Conservation (phyloP, 2,329 filamentous ascomycete genomes). For the Trichoderma sp. region DNA sequence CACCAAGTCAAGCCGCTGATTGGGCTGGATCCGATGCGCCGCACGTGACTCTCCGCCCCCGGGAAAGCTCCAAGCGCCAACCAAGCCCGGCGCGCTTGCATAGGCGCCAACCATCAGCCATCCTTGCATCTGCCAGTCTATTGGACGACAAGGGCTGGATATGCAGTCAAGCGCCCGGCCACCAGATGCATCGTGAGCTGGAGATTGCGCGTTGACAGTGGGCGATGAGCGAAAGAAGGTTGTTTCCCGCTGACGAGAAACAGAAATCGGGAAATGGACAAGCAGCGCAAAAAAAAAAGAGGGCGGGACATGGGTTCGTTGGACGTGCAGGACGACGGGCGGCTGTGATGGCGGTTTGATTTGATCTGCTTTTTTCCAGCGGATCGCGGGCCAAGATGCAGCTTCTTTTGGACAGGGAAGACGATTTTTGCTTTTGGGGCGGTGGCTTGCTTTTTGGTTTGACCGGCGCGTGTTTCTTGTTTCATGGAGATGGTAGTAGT, state of each 20-base stretch:
- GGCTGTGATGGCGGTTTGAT: constrained; percentile 16
- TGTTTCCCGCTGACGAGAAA: background rate
- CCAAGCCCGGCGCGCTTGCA: constrained; percentile 3
- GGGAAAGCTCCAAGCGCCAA: background rate
- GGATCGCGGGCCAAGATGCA: background rate
- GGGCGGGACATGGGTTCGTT: background rate
- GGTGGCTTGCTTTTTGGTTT: background rate
- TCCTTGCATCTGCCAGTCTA: background rate
- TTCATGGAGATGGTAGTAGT: background rate
- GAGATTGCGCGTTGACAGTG: background rate
- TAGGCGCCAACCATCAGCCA: background rate
- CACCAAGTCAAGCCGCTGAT: background rate
- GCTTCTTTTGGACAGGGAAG: background rate
- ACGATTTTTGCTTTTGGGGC: background rate
- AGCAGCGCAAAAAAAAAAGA: background rate
- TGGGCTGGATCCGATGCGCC: background rate
- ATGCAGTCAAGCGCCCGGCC: constrained; percentile 19
- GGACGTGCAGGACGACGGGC: background rate
- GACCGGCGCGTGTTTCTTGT: constrained; percentile 1
- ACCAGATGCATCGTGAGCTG: constrained; percentile 5
- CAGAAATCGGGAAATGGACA: background rate
- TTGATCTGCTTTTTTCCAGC: background rate
- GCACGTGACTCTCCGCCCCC: constrained; percentile 13
- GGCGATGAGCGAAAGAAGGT: background rate
- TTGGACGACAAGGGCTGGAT: background rate